phyloP scores from a whole-genome alignment of 176 grass and related monocot species.

The Pontederia crassipes region DNA sequence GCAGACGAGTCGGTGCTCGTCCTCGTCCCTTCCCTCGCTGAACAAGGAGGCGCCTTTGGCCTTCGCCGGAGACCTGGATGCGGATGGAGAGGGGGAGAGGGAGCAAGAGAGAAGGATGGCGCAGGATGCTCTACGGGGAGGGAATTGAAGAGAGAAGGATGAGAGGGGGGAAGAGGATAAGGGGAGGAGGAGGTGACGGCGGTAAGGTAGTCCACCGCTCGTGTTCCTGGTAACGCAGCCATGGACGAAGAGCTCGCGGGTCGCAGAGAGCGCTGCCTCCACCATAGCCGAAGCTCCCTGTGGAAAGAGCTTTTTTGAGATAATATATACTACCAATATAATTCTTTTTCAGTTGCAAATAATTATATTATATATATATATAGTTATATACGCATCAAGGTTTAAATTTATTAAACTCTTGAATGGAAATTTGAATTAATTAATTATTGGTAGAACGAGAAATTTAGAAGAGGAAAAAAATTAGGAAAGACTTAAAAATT shows the following conservation, averaged over 20 bases:
- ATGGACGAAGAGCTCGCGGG: background rate
- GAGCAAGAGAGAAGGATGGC: conserved; percentile 1
- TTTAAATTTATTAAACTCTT: no score
- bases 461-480: no score
- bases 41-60: conserved; percentile 10
- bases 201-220: background rate
- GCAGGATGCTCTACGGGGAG: conserved; percentile 6
- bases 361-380: background rate
- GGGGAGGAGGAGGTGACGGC: conserved; percentile 8
- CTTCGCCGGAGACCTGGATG: background rate
- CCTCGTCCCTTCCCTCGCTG: conserved; percentile 41
- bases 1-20: conserved; percentile 37
- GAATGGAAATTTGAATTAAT: no score
- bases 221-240: background rate
- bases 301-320: no score
- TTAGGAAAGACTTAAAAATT: no score
- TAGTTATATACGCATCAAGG: no score
- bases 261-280: conserved; percentile 3
- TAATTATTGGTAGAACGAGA: no score
- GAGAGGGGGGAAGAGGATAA: conserved; percentile 6
- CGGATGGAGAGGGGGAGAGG: conserved; percentile 15
- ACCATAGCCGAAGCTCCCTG: background rate
- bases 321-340: background rate
- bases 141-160: conserved; percentile 8
- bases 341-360: background rate